A percentile compares a stretch with the other conserved stretches of the same genome.
Conservation (phyloP, 2,329 filamentous ascomycete species). For the Fusarium duplospermum region DNA sequence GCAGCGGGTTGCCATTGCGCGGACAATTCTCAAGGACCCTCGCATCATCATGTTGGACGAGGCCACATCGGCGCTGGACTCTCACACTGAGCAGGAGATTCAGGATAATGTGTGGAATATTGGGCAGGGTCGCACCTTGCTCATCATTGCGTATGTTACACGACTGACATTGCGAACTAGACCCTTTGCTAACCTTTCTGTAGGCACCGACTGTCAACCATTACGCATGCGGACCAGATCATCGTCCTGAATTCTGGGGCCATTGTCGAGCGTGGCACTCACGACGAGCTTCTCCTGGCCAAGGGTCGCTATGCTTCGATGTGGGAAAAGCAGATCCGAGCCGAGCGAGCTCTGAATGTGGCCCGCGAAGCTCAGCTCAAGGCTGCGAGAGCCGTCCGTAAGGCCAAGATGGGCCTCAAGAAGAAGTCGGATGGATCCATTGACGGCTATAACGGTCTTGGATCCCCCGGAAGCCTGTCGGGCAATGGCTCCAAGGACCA, state of each 20-base stretch:
- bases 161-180: neutral
- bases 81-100: constrained; percentile 92
- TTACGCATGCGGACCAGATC: constrained; percentile 88
- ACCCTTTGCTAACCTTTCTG: constrained; percentile 33
- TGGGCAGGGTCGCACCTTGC: constrained; percentile 86
- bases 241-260: constrained; percentile 81
- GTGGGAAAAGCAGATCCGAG: constrained; percentile 90
- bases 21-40: constrained; percentile 92
- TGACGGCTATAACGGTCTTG: constrained; percentile 59
- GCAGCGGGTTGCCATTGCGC: constrained; percentile 91
- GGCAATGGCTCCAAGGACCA: constrained; percentile 50
- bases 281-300: constrained; percentile 77
- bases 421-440: constrained; percentile 56
- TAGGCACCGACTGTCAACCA: constrained; percentile 84
- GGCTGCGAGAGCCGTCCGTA: constrained; percentile 54
- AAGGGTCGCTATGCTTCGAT: constrained; percentile 83
- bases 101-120: constrained; percentile 86
- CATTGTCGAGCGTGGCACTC: constrained; percentile 82
- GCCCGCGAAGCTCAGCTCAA: constrained; percentile 52
- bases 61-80: constrained; percentile 90
- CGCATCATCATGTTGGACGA: constrained; percentile 94
- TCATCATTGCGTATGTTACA: constrained; percentile 86
- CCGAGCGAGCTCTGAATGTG: constrained; percentile 69
- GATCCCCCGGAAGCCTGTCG: constrained; percentile 57
- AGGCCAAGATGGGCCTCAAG: constrained; percentile 60